phyloP scores from a whole-genome alignment of 192 early-diverging fungal species.

The Umbelopsis ramanniana region DNA sequence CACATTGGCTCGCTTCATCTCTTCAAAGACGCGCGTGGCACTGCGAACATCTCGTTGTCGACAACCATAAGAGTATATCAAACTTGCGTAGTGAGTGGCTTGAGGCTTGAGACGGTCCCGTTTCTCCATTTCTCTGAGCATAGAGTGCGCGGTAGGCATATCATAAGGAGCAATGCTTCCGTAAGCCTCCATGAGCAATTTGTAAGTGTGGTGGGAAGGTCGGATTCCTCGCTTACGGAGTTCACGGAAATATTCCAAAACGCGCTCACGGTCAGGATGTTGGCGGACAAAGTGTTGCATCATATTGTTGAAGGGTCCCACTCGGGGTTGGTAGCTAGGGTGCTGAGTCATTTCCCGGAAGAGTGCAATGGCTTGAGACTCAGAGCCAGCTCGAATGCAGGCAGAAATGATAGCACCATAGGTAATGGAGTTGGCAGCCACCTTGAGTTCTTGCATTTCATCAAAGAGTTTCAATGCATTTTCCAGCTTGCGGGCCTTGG shows the following conservation, averaged over 20 bases:
- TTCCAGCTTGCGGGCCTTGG: constrained; percentile 57
- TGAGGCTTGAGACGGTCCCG: constrained; percentile 43
- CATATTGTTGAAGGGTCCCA: constrained; percentile 60
- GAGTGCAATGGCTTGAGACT: constrained; percentile 46
- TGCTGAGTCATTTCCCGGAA: constrained; percentile 54
- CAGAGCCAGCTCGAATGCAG: constrained; percentile 53
- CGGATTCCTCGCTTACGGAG: constrained; percentile 39
- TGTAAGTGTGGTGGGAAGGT: constrained; percentile 59
- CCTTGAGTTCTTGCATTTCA: constrained; percentile 54
- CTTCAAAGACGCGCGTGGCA: constrained; percentile 46
- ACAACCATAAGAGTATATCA: constrained; percentile 60
- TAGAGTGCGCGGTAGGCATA: constrained; percentile 49
- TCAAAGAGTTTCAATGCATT: constrained; percentile 51
- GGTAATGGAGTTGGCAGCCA: constrained; percentile 59
- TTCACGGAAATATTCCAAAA: constrained; percentile 51
- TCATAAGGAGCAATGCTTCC: constrained; percentile 60
- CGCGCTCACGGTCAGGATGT: constrained; percentile 49
- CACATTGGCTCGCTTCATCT: constrained; percentile 47
- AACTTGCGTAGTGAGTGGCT: constrained; percentile 55
- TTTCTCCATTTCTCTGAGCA: constrained; percentile 50
- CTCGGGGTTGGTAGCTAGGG: constrained; percentile 54
- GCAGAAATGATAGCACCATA: constrained; percentile 63
- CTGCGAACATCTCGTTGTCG: constrained; percentile 50
- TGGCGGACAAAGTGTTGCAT: constrained; percentile 63
- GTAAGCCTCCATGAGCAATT: constrained; percentile 58